A percentile compares a stretch with the other conserved stretches of the same genome.
phyloP scores from a whole-genome alignment of 257 asterid species.

The Marsdenia floribunda region DNA sequence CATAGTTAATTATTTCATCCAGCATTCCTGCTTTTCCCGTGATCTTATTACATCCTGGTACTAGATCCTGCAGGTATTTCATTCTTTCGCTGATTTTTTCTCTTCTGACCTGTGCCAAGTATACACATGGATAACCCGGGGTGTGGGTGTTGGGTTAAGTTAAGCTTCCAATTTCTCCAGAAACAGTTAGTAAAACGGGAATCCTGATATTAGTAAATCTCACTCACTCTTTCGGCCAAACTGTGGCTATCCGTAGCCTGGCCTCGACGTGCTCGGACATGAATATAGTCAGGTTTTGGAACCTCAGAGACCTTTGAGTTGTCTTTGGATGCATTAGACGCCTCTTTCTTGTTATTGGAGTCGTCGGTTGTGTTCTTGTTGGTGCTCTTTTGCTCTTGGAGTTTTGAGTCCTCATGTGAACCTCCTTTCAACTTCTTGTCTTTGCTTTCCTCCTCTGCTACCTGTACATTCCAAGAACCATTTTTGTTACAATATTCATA shows the following conservation, averaged over 20 bases:
- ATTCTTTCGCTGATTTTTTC: slow-evolving; percentile 92
- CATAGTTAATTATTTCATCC: slow-evolving; percentile 89
- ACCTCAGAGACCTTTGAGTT: slow-evolving; percentile 46
- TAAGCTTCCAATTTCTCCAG: background rate
- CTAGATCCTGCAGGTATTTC: slow-evolving; percentile 83
- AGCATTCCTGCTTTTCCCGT: slow-evolving; percentile 96
- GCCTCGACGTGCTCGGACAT: slow-evolving; percentile 94
- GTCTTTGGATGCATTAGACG: slow-evolving; percentile 29
- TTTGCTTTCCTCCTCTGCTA: slow-evolving; percentile 36
- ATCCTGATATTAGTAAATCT: background rate
- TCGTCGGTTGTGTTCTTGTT: slow-evolving; percentile 34
- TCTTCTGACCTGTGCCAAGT: slow-evolving; percentile 60
- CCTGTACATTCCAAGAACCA: slow-evolving; percentile 24
- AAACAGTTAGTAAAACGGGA: background rate
- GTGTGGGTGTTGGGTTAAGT: background rate
- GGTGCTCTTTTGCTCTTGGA: slow-evolving; percentile 41
- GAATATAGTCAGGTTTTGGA: slow-evolving; percentile 74
- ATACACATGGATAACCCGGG: background rate
- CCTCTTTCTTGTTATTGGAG: slow-evolving; percentile 25
- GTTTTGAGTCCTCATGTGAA: slow-evolving; percentile 39
- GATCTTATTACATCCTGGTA: slow-evolving; percentile 88
- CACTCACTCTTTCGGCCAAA: slow-evolving; percentile 89
- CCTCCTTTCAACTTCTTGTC: slow-evolving; percentile 52
- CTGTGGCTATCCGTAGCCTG: slow-evolving; percentile 99
- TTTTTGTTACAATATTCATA: background rate